Evolutionary conservation across 176 grass and related monocot species (phyloP).

Genomic region (Puya raimondii): DNA sequence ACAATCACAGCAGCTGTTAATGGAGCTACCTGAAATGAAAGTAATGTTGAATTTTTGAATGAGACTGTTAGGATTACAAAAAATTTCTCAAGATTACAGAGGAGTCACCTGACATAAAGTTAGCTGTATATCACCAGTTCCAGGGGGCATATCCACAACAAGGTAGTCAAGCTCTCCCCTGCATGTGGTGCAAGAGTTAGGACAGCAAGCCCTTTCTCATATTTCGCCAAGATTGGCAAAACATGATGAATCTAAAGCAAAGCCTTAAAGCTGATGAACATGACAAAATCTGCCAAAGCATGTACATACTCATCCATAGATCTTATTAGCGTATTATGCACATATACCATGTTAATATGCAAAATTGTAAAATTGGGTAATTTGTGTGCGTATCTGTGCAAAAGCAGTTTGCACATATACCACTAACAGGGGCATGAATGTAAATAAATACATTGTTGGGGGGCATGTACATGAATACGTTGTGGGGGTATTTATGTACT

Average conservation of each 20-base stretch:
- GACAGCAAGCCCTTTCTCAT: background rate
- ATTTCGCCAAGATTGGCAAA: background rate
- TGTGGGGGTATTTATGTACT: too few species aligned
- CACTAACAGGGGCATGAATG: too few species aligned
- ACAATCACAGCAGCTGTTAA: conserved; percentile 92
- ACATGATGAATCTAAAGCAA: background rate
- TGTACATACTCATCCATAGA: too few species aligned
- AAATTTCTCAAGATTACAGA: conserved; percentile 9
- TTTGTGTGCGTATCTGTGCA: background rate
- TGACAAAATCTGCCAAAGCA: background rate
- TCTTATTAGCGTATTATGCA: too few species aligned
- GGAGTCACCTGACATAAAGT: conserved; percentile 72
- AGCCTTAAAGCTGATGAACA: background rate
- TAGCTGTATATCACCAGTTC: conserved; percentile 97
- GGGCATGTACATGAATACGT: too few species aligned
- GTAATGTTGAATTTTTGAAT: background rate
- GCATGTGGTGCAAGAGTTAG: background rate
- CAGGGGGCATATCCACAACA: conserved; percentile 96
- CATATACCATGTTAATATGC: background rate
- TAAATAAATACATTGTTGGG: too few species aligned
- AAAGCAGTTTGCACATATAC: too few species aligned
- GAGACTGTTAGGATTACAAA: conserved; percentile 5
- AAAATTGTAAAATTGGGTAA: too few species aligned
- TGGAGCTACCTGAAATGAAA: conserved; percentile 65
- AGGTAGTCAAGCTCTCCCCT: conserved; percentile 98